Percentiles rank a stretch among this genome's conserved stretches.
phyloP scores from a whole-genome alignment of 2,329 filamentous ascomycete species.

The Xenoacremonium recifei region DNA sequence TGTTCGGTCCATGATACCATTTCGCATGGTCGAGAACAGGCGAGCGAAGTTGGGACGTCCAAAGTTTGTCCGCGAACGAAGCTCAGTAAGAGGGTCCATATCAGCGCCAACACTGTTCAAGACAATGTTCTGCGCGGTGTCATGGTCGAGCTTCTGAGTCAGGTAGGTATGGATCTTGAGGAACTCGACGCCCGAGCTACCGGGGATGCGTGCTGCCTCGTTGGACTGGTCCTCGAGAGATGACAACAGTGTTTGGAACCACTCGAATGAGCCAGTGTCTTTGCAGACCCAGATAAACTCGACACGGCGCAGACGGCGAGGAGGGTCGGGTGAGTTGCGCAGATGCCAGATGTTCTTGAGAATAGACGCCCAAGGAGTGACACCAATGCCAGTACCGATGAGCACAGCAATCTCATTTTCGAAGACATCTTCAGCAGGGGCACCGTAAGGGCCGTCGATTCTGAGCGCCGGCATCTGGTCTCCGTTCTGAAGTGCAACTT shows the following conservation, averaged over 20 bases:
- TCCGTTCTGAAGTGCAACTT: constrained; percentile 90
- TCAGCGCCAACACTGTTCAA: constrained; percentile 90
- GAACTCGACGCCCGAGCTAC: constrained; percentile 75
- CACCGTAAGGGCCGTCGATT: constrained; percentile 94
- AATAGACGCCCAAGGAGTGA: constrained; percentile 83
- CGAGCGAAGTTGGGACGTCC: constrained; percentile 86
- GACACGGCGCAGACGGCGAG: constrained; percentile 83
- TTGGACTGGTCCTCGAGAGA: constrained; percentile 86
- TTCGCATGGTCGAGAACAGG: constrained; percentile 79
- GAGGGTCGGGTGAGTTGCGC: constrained; percentile 85
- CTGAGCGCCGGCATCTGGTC: constrained; percentile 87
- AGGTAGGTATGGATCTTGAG: constrained; percentile 97
- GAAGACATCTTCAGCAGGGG: constrained; percentile 96
- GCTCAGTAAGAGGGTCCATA: constrained; percentile 87
- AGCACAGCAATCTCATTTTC: constrained; percentile 86
- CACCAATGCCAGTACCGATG: constrained; percentile 83
- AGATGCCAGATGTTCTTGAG: constrained; percentile 98
- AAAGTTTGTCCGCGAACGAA: constrained; percentile 89
- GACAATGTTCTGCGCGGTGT: constrained; percentile 95
- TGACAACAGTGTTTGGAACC: constrained; percentile 93
- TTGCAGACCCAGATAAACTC: constrained; percentile 99
- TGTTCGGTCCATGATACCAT: constrained; percentile 80
- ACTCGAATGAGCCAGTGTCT: constrained; percentile 93
- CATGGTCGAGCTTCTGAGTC: constrained; percentile 86
- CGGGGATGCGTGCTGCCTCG: constrained; percentile 64